A percentile compares a stretch with the other conserved stretches of the same genome.
These are phyloP conservation scores for Hymenoscyphus albidus DNA, from an alignment of 2,329 filamentous ascomycete species.

Conservation along the genomic window DNA sequence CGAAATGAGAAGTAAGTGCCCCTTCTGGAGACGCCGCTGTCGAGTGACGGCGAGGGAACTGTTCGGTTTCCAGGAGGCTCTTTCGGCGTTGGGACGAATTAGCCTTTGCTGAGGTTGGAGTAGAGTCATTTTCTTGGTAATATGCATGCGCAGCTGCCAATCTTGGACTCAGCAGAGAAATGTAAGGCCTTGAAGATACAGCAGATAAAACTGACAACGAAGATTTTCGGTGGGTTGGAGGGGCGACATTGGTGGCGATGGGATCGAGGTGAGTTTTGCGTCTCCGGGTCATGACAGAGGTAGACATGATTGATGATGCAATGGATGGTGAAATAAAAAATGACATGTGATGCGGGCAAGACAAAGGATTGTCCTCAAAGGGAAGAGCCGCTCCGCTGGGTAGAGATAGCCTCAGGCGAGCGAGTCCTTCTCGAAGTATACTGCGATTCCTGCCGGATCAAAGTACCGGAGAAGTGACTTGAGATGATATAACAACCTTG, in stretches of 20 bases:
- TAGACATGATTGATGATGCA: slow-evolving; percentile 12
- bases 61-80: slow-evolving; percentile 20
- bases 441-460: no score
- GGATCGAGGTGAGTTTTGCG: slow-evolving; percentile 20
- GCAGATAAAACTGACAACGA: background rate
- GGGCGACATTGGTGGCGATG: slow-evolving; percentile 10
- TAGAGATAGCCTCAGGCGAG: background rate
- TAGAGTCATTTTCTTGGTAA: slow-evolving; percentile 20
- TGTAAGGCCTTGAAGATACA: background rate
- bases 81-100: slow-evolving; percentile 16
- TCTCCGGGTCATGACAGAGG: slow-evolving; percentile 10
- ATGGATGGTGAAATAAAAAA: background rate
- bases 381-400: background rate
- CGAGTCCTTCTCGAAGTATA: background rate
- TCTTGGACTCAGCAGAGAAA: slow-evolving; percentile 26
- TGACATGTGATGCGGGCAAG: background rate
- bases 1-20: slow-evolving; percentile 13
- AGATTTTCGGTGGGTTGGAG: background rate
- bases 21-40: slow-evolving; percentile 1
- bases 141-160: slow-evolving; percentile 29
- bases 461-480: background rate
- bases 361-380: slow-evolving; percentile 8
- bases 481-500: background rate
- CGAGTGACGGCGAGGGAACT: slow-evolving; percentile 25
- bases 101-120: slow-evolving; percentile 12